Base-by-base conservation (phyloP, 2,329 filamentous ascomycete genomes). In the Diaporthe longicolla region DNA sequence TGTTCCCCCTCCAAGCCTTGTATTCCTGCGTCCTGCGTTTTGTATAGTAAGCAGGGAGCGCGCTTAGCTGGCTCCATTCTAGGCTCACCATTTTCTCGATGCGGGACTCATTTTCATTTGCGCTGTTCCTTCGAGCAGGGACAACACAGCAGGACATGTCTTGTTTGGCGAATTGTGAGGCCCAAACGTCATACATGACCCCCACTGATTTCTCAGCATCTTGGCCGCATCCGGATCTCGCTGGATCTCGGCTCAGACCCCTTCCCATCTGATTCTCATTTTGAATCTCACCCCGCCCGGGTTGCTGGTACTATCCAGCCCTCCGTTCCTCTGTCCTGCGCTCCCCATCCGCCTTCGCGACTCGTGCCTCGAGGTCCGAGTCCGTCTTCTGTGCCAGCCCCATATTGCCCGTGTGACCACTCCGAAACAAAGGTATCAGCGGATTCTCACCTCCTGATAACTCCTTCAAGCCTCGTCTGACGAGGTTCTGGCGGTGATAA, bases 401-500 rank as follows among this genome's bases (percentile, higher is more conserved):
- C 63, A 52, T 29, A 11, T 40, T 52, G 29, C 37, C 37, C 37
- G 32, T 66, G 63, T 66, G 63, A 52, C 63, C 32, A 6, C 26
- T n/a, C 45, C 63, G 63, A 66, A 52, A 66, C 63, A 37, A 26
- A 37, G 32, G 37, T 65, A 65, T 50, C 59, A 65, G 59, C 59
- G 59, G n/a, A 45, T 48, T 43, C 59, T 65, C 26, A 65, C 59
- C 58, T 48, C 59, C 59, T n/a, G 43, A 32, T 15, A 29, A 35
- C 59, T 66, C 63, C 63, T 66, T 66, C 63, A 66, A 66, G 63
- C 63, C 63, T 19, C 63, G 32, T 66, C 63, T 66, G 63, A 66
- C 63, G 40, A 54, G 5, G 55, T 29, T 45, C 45, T 45, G 17
- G n/a, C 21, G 37, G 8, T 59, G 37, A 26, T 61, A 43, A 61